Evolutionary conservation across 2,329 filamentous ascomycete genomes (phyloP).

Genomic region (Penicillium sclerotigenum): DNA sequence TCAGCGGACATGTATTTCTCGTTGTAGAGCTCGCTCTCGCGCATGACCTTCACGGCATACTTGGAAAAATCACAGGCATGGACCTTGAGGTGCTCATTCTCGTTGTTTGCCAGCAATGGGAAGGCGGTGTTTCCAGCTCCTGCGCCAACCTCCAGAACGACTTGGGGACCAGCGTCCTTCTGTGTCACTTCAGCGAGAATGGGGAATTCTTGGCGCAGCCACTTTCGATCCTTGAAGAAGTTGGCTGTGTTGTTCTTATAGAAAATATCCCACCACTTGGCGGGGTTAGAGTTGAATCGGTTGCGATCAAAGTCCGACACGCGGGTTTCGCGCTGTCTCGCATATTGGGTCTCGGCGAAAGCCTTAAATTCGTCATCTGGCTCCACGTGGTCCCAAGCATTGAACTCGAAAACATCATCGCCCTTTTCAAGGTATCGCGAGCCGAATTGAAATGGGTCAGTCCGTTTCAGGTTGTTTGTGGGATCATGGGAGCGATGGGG

Average conservation of each 20-base stretch:
- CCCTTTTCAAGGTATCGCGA: constrained; percentile 77
- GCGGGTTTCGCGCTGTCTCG: constrained; percentile 77
- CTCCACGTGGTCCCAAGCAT: constrained; percentile 98
- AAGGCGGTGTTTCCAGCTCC: constrained; percentile 97
- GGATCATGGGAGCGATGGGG: constrained; percentile 67
- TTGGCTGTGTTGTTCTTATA: constrained; percentile 97
- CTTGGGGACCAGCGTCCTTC: constrained; percentile 64
- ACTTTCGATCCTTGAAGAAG: constrained; percentile 98
- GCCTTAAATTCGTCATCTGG: constrained; percentile 84
- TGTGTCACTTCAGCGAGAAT: constrained; percentile 73
- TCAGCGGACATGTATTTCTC: constrained; percentile 73
- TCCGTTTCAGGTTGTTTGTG: constrained; percentile 75
- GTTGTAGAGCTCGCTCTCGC: constrained; percentile 72
- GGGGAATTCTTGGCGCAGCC: constrained; percentile 94
- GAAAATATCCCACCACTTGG: constrained; percentile 97
- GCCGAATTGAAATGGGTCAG: constrained; percentile 92
- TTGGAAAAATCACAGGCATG: constrained; percentile 97
- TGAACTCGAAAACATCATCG: constrained; percentile 94
- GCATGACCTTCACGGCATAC: constrained; percentile 90
- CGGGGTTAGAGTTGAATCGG: constrained; percentile 84
- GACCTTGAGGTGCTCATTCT: constrained; percentile 75
- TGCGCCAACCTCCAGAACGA: constrained; percentile 85
- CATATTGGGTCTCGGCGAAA: constrained; percentile 80
- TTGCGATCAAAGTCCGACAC: constrained; percentile 90
- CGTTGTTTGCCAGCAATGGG: constrained; percentile 78